Evolutionary conservation across 305 asterid species (phyloP).

Genomic region (Striga hermonthica): DNA sequence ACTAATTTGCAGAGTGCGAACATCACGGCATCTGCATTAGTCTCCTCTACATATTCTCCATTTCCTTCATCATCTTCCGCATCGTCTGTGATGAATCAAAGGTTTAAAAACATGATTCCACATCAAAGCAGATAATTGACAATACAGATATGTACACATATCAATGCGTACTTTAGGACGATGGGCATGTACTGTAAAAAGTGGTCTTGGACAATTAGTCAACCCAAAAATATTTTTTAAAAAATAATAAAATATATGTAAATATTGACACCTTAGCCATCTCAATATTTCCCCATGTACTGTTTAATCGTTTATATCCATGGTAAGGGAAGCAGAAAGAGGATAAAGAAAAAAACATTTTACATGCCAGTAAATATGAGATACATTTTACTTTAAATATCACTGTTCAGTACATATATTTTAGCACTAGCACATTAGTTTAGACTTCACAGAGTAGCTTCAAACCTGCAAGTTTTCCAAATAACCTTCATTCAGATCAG

Average conservation of each 20-base stretch:
- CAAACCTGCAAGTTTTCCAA: conserved; percentile 12
- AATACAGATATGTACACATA: conserved; percentile 1
- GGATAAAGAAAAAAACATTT: conserved; percentile 4
- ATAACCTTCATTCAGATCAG: conserved; percentile 8
- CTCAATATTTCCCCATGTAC: conserved; percentile 13
- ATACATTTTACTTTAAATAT: neutral
- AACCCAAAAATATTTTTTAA: conserved; percentile 14
- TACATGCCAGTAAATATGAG: neutral
- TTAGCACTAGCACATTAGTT: conserved; percentile 15
- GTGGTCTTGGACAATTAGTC: neutral
- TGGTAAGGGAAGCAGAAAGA: neutral
- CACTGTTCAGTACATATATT: neutral
- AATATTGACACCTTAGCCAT: conserved; percentile 6
- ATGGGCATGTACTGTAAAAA: neutral
- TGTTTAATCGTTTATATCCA: conserved; percentile 1
- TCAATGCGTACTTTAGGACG: conserved; percentile 14
- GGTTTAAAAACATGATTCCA: conserved; percentile 17
- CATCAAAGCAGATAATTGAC: conserved; percentile 16
- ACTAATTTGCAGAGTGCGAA: conserved; percentile 73
- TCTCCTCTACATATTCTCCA: conserved; percentile 85
- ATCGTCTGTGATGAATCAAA: conserved; percentile 52
- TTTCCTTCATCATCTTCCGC: conserved; percentile 75
- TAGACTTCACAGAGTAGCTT: neutral
- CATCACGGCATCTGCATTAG: conserved; percentile 74
- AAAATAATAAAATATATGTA: neutral